Conservation (phyloP, 257 asterid genomes). For the Solanum etuberosum region DNA sequence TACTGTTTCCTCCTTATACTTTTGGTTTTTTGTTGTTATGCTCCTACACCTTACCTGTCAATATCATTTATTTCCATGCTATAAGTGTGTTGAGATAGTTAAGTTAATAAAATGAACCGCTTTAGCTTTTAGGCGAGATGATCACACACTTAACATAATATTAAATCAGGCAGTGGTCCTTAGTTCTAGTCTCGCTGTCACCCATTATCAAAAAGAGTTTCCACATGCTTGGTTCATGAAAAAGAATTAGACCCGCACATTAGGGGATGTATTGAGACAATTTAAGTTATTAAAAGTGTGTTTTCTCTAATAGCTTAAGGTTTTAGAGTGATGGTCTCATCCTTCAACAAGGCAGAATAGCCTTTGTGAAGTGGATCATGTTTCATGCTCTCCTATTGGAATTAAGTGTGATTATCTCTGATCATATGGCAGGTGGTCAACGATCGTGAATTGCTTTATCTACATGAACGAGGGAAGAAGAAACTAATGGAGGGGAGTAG, state of each 20-base stretch:
- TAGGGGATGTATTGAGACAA: background rate
- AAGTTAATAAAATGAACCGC: background rate
- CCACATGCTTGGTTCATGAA: background rate
- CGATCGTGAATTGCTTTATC: slow-evolving; percentile 52
- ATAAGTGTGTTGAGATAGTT: background rate
- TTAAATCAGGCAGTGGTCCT: background rate
- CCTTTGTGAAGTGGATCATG: background rate
- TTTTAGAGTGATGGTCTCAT: background rate
- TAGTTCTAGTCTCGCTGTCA: background rate
- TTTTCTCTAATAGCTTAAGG: background rate
- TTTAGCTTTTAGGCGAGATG: background rate
- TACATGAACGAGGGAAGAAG: slow-evolving; percentile 80
- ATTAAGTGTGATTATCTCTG: background rate
- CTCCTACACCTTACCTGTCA: background rate
- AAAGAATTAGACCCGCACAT: background rate
- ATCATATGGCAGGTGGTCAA: slow-evolving; percentile 44
- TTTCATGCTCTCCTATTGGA: background rate
- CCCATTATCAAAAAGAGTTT: background rate
- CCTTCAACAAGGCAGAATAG: background rate
- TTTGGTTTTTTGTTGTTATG: background rate
- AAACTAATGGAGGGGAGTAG: slow-evolving; percentile 67
- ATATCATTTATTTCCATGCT: background rate
- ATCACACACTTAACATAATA: background rate
- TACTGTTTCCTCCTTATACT: background rate
- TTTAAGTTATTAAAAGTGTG: background rate